Evolutionary conservation across 164 flowering plant genomes (phyloP).

Genomic region (Vitis rotundifolia): DNA sequence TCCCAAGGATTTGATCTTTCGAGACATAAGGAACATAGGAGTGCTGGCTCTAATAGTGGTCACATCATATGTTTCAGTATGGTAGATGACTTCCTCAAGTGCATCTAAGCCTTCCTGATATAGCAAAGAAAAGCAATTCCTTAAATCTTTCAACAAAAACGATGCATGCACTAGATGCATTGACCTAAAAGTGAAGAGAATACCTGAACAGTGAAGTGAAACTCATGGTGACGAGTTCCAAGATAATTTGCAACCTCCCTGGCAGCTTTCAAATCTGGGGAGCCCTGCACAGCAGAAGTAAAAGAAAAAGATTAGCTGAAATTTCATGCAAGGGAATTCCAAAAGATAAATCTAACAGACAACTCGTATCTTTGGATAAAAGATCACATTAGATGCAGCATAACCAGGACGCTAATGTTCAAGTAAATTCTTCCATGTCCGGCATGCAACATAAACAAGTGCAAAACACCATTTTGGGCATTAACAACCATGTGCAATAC

Average conservation of each 20-base stretch:
- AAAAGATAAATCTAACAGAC: background rate
- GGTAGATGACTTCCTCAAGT: conserved; percentile 93
- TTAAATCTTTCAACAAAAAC: background rate
- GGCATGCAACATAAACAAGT: background rate
- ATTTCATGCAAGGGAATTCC: no score
- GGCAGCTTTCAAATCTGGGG: conserved; percentile 92
- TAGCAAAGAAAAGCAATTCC: conserved; percentile 4
- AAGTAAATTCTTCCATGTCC: background rate
- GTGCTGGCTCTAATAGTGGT: conserved; percentile 96
- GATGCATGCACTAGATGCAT: background rate
- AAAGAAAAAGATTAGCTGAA: background rate
- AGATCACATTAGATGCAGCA: background rate
- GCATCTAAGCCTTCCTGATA: conserved; percentile 94
- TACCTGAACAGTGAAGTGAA: conserved; percentile 94
- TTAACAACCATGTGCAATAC: background rate
- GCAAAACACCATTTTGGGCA: background rate
- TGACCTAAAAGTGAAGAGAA: background rate
- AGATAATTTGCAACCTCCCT: conserved; percentile 92
- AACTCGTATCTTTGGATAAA: background rate
- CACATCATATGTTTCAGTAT: conserved; percentile 95
- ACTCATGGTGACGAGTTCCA: conserved; percentile 89
- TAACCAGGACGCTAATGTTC: background rate
- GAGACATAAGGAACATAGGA: conserved; percentile 97
- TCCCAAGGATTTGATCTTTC: conserved; percentile 94
- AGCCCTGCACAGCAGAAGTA: conserved; percentile 56